Conservation (phyloP, 192 early-diverging fungal genomes). For the Gonapodya prolifera region DNA sequence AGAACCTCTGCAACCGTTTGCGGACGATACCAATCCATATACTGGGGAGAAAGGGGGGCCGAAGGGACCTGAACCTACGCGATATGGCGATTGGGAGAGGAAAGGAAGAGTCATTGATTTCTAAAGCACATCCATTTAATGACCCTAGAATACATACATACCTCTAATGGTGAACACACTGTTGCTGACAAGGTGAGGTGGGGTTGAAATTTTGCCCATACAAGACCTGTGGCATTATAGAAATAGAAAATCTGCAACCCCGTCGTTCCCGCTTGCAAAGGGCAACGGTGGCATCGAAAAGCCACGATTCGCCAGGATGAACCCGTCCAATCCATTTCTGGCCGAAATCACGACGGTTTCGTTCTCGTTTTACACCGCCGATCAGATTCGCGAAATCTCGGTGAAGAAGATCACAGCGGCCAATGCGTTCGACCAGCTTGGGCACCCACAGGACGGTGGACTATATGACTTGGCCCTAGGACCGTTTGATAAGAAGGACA, state of each 20-base stretch:
- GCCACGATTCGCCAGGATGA: background rate
- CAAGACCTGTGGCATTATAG: too few relatives aligned
- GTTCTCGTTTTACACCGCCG: constrained; percentile 80
- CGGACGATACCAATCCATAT: constrained; percentile 51
- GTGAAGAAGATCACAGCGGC: constrained; percentile 91
- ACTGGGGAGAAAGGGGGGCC: constrained; percentile 65
- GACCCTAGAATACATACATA: background rate
- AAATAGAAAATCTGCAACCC: too few relatives aligned
- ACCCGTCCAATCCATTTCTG: background rate
- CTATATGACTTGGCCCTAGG: constrained; percentile 91
- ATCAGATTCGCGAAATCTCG: constrained; percentile 82
- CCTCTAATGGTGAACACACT: too few relatives aligned
- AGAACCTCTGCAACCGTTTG: constrained; percentile 36
- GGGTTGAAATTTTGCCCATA: too few relatives aligned
- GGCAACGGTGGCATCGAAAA: background rate
- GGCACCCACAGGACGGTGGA: constrained; percentile 81
- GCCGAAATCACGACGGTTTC: constrained; percentile 67
- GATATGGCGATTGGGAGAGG: constrained; percentile 73
- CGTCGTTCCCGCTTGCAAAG: too few relatives aligned
- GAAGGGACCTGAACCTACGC: constrained; percentile 63
- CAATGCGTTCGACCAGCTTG: constrained; percentile 69
- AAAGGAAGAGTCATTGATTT: constrained; percentile 27
- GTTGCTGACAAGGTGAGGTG: too few relatives aligned
- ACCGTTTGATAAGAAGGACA: constrained; percentile 67
- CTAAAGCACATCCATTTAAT: background rate